A percentile compares a stretch with the other conserved stretches of the same genome.
Evolutionary conservation across 371 early-diverging fungal genomes (phyloP).

Genomic region (Choanephora cucurbitarum): DNA sequence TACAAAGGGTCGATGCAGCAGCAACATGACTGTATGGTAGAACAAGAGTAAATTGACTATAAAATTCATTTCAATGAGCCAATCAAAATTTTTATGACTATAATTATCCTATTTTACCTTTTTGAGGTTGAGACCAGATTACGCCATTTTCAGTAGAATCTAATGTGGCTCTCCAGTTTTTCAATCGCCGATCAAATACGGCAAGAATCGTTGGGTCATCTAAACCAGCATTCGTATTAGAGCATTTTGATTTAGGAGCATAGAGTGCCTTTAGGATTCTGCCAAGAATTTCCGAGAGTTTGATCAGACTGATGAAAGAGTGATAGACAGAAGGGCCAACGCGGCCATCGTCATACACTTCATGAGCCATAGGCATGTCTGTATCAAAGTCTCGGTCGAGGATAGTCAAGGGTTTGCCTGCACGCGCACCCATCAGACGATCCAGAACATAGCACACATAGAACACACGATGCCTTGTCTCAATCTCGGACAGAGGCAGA

Average conservation of each 20-base stretch:
- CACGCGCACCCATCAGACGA: slow-evolving; percentile 53
- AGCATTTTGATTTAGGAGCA: slow-evolving; percentile 44
- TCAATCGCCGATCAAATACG: slow-evolving; percentile 47
- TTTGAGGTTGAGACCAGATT: slow-evolving; percentile 32
- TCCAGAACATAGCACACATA: slow-evolving; percentile 65
- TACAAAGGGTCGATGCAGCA: slow-evolving; percentile 61
- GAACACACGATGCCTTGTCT: slow-evolving; percentile 65
- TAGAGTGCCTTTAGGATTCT: slow-evolving; percentile 46
- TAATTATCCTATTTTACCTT: slow-evolving; percentile 33
- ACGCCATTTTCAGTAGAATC: slow-evolving; percentile 24
- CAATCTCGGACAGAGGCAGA: slow-evolving; percentile 53
- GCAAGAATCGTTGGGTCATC: slow-evolving; percentile 47
- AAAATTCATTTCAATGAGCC: slow-evolving; percentile 9
- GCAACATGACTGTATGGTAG: slow-evolving; percentile 53
- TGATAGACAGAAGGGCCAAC: slow-evolving; percentile 30
- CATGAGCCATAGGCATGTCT: slow-evolving; percentile 37
- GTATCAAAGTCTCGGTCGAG: slow-evolving; percentile 55
- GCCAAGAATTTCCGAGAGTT: slow-evolving; percentile 49
- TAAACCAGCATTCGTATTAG: slow-evolving; percentile 40
- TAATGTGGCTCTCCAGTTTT: slow-evolving; percentile 37
- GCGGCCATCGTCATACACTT: slow-evolving; percentile 29
- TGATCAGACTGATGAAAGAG: slow-evolving; percentile 36
- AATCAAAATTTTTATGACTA: slow-evolving; percentile 11
- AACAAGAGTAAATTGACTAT: slow-evolving; percentile 49
- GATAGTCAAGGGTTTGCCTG: slow-evolving; percentile 54